phyloP scores from a whole-genome alignment of 2,329 filamentous ascomycete genomes.

The Penicillium verrucosum region DNA sequence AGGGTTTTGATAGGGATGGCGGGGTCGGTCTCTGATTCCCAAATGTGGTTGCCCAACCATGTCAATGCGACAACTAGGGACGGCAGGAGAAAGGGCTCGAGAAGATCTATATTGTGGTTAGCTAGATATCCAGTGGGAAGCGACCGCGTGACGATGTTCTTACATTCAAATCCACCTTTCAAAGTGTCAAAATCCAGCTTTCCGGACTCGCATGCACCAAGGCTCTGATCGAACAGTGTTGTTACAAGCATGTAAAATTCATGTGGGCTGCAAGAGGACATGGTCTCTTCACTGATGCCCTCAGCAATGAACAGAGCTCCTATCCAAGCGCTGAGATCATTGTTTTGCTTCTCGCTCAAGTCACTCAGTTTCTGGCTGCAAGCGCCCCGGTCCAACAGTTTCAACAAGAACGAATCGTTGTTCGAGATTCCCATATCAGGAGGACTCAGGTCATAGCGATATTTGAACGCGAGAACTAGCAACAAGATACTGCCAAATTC shows the following conservation, averaged over 20 bases:
- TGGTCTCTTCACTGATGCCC: constrained; percentile 62
- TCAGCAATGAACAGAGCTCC: constrained; percentile 61
- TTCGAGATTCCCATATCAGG: constrained; percentile 53
- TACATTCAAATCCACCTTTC: constrained; percentile 61
- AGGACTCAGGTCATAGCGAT: constrained; percentile 54
- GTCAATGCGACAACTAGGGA: constrained; percentile 57
- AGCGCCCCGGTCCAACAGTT: constrained; percentile 48
- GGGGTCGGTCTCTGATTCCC: constrained; percentile 49
- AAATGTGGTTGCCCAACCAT: constrained; percentile 58
- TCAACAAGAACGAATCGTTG: constrained; percentile 55
- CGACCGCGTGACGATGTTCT: constrained; percentile 23
- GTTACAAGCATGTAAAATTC: constrained; percentile 63
- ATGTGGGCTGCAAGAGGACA: constrained; percentile 62
- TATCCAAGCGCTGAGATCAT: constrained; percentile 59
- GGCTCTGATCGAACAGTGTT: constrained; percentile 60
- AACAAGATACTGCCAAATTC: constrained; percentile 63
- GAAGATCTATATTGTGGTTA: constrained; percentile 47
- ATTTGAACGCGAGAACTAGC: constrained; percentile 55
- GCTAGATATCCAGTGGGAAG: background rate
- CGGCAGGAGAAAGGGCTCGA: constrained; percentile 62
- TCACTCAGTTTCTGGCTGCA: constrained; percentile 50
- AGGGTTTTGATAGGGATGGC: constrained; percentile 55
- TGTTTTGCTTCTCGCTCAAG: constrained; percentile 54
- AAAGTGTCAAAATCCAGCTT: constrained; percentile 57
- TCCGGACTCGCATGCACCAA: constrained; percentile 55